phyloP scores from a whole-genome alignment of 257 asterid genomes.

The Craterostigma plantagineum region DNA sequence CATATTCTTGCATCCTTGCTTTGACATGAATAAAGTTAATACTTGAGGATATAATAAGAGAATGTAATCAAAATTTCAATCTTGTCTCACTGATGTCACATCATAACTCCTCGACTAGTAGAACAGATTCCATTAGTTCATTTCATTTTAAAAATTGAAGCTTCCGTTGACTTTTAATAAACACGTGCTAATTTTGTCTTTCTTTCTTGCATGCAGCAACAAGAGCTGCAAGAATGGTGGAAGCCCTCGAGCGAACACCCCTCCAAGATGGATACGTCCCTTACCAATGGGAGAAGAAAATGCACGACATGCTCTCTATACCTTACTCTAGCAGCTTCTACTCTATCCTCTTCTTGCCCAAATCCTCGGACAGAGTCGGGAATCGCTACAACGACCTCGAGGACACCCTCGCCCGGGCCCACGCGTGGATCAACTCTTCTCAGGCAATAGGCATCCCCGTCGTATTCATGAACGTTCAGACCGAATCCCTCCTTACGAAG shows the following conservation, averaged over 20 bases:
- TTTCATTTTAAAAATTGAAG: too few species aligned
- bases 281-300: slow-evolving; percentile 66
- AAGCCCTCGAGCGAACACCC: slow-evolving; percentile 34
- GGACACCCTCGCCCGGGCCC: slow-evolving; percentile 86
- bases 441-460: slow-evolving; percentile 68
- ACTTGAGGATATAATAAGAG: too few species aligned
- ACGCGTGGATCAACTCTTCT: slow-evolving; percentile 83
- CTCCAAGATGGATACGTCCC: slow-evolving; percentile 78
- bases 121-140: too few species aligned
- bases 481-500: slow-evolving; percentile 94
- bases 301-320: slow-evolving; percentile 53
- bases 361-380: slow-evolving; percentile 41
- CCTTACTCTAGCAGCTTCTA: slow-evolving; percentile 70
- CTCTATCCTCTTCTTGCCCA: slow-evolving; percentile 70
- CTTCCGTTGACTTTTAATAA: too few species aligned
- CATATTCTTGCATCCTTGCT: too few species aligned
- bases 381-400: slow-evolving; percentile 51
- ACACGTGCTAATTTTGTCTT: too few species aligned
- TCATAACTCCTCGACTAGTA: too few species aligned
- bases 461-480: slow-evolving; percentile 77
- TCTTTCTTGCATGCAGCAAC: slow-evolving; percentile 54
- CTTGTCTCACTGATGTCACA: too few species aligned
- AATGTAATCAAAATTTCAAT: too few species aligned
- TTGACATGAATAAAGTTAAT: too few species aligned
- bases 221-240: slow-evolving; percentile 56